Evolutionary conservation across 306 rosid genomes (phyloP), one percentile per base, ranked within the genome.

Genomic region (Cicer yamashitae): DNA sequence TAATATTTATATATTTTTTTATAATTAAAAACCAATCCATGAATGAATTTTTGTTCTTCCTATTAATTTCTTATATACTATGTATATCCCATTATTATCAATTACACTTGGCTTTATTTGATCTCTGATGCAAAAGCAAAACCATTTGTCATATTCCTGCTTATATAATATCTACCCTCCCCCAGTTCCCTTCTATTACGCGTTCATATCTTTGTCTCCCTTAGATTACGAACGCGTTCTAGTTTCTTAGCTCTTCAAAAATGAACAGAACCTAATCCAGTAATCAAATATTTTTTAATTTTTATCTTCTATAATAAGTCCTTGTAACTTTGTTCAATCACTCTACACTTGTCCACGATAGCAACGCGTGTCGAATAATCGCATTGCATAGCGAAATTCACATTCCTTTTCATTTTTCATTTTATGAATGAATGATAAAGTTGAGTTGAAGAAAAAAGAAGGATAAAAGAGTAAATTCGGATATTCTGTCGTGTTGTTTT

Each of bases 201-300:
- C 88, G 88, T 79, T 77, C 81, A 65, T 39, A 74, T 84, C 84
- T 20, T 44, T 67, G 18, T 79, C 79, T 48, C 37, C 37, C 15
- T 1, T 10, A 71, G 74, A 79, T 79, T 73, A 71, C 77, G 63
- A 79, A 73, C 86, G 83, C 34, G 34, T 3, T 25, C 34, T 25
- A 86, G 73, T 30, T 87, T 62, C 56, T 50, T 30, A 7, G 45
- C 81, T 75, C 56, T 75, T 61, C 51, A 0, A 12, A 20, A 51
- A 20, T 71, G 20, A 70, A 39, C 52, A 70, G 4, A 4, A 1
- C 41, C 47, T 48, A 17, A 37, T 12, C 53, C 56, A 37, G 37
- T 25, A 37, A 8, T 39, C 68, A 7, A 22, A 10, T 30, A 30
- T 30, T 30, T 30, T 30, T 30, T 6, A 6, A 30, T 1, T 25